Percentiles rank a stretch among this genome's conserved stretches.
phyloP scores from a whole-genome alignment of 768 basidiomycete species.

The Podaxis sp. region DNA sequence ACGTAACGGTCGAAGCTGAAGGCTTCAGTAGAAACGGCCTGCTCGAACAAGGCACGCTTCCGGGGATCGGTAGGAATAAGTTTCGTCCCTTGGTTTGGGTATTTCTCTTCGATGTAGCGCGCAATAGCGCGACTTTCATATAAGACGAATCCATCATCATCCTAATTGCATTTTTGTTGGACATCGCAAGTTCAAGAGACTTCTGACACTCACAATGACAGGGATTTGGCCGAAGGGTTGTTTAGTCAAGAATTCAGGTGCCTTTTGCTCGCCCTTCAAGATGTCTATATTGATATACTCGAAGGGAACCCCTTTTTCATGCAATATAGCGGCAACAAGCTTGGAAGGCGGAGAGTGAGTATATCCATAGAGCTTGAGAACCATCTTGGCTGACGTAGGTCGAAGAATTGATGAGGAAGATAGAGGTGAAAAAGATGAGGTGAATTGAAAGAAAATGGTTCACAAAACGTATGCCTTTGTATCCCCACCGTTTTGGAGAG shows the following conservation, averaged over 20 bases:
- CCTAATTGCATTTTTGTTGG: slow-evolving; percentile 23
- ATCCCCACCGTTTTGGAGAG: too few species aligned
- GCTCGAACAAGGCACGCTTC: slow-evolving; percentile 34
- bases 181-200: too few species aligned
- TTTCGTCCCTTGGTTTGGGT: slow-evolving; percentile 40
- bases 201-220: slow-evolving; percentile 36
- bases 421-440: too few species aligned
- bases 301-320: slow-evolving; percentile 52
- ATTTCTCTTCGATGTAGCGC: slow-evolving; percentile 51
- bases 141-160: slow-evolving; percentile 55
- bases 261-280: slow-evolving; percentile 40
- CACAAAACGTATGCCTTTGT: too few species aligned
- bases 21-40: slow-evolving; percentile 43
- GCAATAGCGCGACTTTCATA: slow-evolving; percentile 57
- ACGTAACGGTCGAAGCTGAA: slow-evolving; percentile 44
- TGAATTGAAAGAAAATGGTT: too few species aligned
- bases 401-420: too few species aligned
- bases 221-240: slow-evolving; percentile 65
- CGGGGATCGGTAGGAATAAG: slow-evolving; percentile 42
- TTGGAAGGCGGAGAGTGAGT: slow-evolving; percentile 41
- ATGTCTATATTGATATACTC: slow-evolving; percentile 44
- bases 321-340: slow-evolving; percentile 42
- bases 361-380: slow-evolving; percentile 38
- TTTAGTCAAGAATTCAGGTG: slow-evolving; percentile 31
- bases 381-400: slow-evolving; percentile 23